Conservation (phyloP, 257 asterid species). For the Plantago elongata region DNA sequence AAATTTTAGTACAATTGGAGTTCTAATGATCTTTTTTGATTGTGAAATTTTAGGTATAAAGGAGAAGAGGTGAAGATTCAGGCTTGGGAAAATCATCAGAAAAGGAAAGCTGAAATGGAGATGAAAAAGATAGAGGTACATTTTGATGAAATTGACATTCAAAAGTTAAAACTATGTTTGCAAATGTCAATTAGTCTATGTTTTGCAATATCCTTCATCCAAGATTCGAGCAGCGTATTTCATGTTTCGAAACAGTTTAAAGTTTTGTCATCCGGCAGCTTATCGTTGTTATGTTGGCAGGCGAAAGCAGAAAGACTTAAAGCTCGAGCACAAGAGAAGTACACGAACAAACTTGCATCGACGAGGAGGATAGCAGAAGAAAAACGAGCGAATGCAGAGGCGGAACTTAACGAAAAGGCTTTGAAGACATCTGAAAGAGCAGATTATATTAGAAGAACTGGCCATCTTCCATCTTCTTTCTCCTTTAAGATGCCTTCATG, state of each 20-base stretch:
- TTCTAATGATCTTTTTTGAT: neutral
- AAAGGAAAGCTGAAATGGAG: conserved; percentile 86
- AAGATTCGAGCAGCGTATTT: no score
- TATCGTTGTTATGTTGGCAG: conserved; percentile 25
- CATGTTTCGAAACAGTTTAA: no score
- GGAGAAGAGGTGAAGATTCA: conserved; percentile 89
- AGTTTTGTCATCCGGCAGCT: neutral
- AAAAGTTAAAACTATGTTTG: no score
- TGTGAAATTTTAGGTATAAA: conserved; percentile 49
- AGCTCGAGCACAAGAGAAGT: conserved; percentile 76
- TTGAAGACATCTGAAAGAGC: conserved; percentile 62
- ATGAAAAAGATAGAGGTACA: conserved; percentile 76
- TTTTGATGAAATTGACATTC: neutral
- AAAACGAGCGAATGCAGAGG: conserved; percentile 75
- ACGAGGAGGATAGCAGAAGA: conserved; percentile 82
- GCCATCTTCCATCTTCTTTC: conserved; percentile 64
- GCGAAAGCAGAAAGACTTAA: conserved; percentile 78
- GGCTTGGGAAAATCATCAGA: conserved; percentile 93
- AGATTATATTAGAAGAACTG: conserved; percentile 71
- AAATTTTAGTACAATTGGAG: neutral
- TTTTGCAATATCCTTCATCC: no score
- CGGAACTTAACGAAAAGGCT: conserved; percentile 68
- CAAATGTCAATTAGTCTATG: no score
- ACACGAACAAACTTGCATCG: conserved; percentile 58
- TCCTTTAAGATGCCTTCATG: conserved; percentile 55